Evolutionary conservation across 331 rosid genomes (phyloP).

Genomic region (Quercus phellos): DNA sequence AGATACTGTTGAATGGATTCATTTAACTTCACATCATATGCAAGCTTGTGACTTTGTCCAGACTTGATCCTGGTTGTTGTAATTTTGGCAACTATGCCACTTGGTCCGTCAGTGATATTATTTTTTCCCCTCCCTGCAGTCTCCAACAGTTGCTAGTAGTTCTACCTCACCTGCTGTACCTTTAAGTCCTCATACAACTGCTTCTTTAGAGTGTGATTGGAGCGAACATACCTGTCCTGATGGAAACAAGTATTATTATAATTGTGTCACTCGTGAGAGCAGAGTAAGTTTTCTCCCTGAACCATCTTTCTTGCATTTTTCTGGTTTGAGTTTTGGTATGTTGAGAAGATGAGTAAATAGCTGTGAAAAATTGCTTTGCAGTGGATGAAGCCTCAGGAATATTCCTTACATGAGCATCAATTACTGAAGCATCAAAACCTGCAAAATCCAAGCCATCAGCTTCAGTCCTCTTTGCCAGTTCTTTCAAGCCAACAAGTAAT

Average conservation of each 20-base stretch:
- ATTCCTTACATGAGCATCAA: constrained; percentile 51
- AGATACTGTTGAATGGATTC: constrained; percentile 1
- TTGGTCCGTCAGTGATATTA: constrained; percentile 4
- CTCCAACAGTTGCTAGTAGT: constrained; percentile 35
- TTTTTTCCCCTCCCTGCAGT: constrained; percentile 24
- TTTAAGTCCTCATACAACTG: constrained; percentile 34
- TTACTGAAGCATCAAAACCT: constrained; percentile 37
- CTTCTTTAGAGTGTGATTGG: constrained; percentile 74
- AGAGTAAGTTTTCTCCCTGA: constrained; percentile 46
- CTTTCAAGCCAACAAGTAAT: constrained; percentile 38
- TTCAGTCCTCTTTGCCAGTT: constrained; percentile 25
- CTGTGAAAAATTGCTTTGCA: constrained; percentile 35
- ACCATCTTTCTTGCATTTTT: constrained; percentile 19
- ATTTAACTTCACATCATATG: constrained; percentile 8
- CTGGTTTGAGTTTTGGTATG: constrained; percentile 13
- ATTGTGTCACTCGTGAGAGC: constrained; percentile 80
- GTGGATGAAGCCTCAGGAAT: constrained; percentile 93
- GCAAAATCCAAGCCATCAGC: constrained; percentile 34
- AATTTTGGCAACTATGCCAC: constrained; percentile 13
- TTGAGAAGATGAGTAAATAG: constrained; percentile 12
- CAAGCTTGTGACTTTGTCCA: constrained; percentile 8
- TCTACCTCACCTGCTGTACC: constrained; percentile 32
- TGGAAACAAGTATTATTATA: constrained; percentile 70
- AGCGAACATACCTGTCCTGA: constrained; percentile 89
- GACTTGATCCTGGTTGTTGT: constrained; percentile 14